Evolutionary conservation across 805 yeast genomes (phyloP).

Genomic region (Nakazawaea siamensis): DNA sequence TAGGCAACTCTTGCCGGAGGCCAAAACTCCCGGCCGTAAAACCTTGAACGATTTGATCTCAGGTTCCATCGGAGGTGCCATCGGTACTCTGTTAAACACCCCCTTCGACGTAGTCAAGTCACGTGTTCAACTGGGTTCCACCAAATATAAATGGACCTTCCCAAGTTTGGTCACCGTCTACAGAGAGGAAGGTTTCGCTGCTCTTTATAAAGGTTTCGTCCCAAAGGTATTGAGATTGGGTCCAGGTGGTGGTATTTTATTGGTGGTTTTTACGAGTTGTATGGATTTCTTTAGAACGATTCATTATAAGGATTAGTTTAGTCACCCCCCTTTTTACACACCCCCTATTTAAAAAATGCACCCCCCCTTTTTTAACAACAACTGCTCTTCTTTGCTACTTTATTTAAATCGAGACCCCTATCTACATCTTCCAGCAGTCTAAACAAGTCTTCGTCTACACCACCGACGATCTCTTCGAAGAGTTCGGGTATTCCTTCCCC

Average conservation of each 20-base stretch:
- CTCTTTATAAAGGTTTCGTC: constrained; percentile 90
- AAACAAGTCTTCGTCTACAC: constrained; percentile 20
- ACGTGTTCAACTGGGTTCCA: constrained; percentile 85
- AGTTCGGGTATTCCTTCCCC: constrained; percentile 51
- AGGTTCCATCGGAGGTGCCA: constrained; percentile 95
- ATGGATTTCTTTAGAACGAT: constrained; percentile 87
- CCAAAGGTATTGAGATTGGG: constrained; percentile 97
- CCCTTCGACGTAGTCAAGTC: constrained; percentile 98
- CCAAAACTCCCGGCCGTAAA: constrained; percentile 62
- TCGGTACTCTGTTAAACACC: constrained; percentile 91
- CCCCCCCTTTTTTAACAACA: no score
- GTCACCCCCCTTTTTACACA: no score
- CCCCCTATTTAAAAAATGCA: no score
- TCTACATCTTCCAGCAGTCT: constrained; percentile 15
- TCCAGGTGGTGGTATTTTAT: constrained; percentile 97
- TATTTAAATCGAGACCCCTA: not conserved
- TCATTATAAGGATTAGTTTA: constrained; percentile 23
- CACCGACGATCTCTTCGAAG: constrained; percentile 25
- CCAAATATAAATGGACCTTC: constrained; percentile 88
- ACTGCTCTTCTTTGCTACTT: no score
- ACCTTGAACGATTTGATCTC: constrained; percentile 82
- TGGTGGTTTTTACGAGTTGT: constrained; percentile 91
- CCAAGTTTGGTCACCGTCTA: constrained; percentile 71
- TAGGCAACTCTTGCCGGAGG: constrained; percentile 69
- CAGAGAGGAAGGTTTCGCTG: constrained; percentile 86